Evolutionary conservation across 2,329 filamentous ascomycete species (phyloP), one percentile per base, ranked within the genome.

Genomic region (Pseudocercospora crystallina): DNA sequence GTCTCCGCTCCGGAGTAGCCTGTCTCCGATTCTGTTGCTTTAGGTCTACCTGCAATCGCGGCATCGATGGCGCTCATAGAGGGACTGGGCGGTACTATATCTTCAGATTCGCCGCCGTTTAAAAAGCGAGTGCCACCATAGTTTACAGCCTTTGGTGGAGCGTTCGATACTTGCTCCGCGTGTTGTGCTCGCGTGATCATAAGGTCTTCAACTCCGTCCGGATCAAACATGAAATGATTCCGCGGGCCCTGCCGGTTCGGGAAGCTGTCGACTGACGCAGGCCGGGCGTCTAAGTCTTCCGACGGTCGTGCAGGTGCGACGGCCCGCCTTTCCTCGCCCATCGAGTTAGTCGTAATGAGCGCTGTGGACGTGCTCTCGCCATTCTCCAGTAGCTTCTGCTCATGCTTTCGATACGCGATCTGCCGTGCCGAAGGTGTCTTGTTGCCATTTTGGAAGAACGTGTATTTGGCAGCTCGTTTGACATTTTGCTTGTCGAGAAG

Each of bases 401-500:
- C 73, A 36, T 70, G 68, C 33, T 72, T 70, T 29, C 73, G 73
- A 60, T 83, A 75, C 2, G 78, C 81, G 45, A 85, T 76, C 60
- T 82, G 80, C 54, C 80, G 76, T 74, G 87, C 70, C 11, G 80
- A 76, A 0, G 80, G 80, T 38, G 96, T 81, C 67, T 92, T 92
- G 72, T 97, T 96, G 26, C 85, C 88, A 8, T 83, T 80, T 84
- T 90, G 95, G 39, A 97, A 76, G 87, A 92, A 96, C 1, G 84
- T 84, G 65, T 96, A 88, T 63, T 92, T 95, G 64, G 91, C 86
- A 0, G 87, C 85, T 43, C 80, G 82, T 68, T 90, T 92, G 54
- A 85, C 80, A 65, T 96, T 99, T 65, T 96, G 90, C 64, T 85
- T 88, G 72, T 99, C 94, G 26, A 97, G 76, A 1, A 99, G 78